Base-by-base conservation (phyloP, 2,329 filamentous ascomycete species). In the Ophiostoma montium region DNA sequence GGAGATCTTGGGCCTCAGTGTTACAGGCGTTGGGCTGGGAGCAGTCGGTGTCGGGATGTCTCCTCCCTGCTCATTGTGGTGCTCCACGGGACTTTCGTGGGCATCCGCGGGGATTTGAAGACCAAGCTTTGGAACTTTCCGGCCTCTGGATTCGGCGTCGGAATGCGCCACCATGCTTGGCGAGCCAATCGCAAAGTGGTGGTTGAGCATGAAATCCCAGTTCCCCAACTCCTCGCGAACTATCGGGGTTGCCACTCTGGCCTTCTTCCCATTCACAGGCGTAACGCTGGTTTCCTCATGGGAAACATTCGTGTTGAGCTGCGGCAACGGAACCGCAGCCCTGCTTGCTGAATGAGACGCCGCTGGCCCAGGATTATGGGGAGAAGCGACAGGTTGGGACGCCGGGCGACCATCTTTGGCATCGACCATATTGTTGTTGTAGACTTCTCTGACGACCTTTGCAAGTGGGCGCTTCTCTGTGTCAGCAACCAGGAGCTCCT, bases 401-500 rank as follows among this genome's bases (percentile, higher is more conserved):
- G 9, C 8, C 7, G 10, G 19, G 8, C 9, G 15, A 2, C 13
- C 36, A 2, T 23, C 18, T 23, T 7, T 23, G 11, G 16, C 12
- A 18, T 10, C 15, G 12, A 11, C 8, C 15, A 27, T 8, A 27
- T 39, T 18, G 59, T 32, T 62, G 62, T 0, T 72, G 65, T 1
- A 12, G 16, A 21, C 9, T 12, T 42, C 38, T 16, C 21, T n/a
- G 21, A 46, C 31, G 3, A 78, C 55, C 47, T 70, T 74, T 0
- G 69, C 71, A 10, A 65, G 65, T 0, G 71, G 70, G 0, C 66
- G 49, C 0, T 58, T 54, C 0, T 65, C 64, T 0, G 82, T 81
- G 61, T 88, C 81, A 0, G 86, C 76, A 0, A 88, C 68, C 5
- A 89, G 63, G 1, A 87, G 64, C 2, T 76, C 76, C 57, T 84